Conservation (phyloP, 2,329 filamentous ascomycete species). For the Elsinoe perseae region DNA sequence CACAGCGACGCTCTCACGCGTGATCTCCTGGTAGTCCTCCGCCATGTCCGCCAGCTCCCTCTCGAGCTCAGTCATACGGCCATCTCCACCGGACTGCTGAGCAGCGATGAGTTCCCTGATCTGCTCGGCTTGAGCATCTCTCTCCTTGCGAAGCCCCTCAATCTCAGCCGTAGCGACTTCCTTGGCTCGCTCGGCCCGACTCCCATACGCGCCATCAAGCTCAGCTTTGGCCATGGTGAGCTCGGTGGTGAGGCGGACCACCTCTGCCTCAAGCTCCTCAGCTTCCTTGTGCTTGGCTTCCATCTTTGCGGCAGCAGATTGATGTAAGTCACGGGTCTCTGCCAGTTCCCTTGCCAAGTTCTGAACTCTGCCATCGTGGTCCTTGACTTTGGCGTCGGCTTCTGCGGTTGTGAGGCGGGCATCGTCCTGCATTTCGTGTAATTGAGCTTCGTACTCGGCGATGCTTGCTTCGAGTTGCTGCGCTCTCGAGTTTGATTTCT, state of each 20-base stretch:
- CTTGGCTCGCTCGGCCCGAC: constrained; percentile 60
- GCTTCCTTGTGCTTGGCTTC: constrained; percentile 23
- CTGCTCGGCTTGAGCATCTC: constrained; percentile 30
- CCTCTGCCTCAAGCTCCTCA: constrained; percentile 50
- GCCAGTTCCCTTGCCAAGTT: constrained; percentile 21
- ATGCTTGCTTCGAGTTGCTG: constrained; percentile 27
- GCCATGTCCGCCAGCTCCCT: constrained; percentile 60
- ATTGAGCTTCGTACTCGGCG: constrained; percentile 28
- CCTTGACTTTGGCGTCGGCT: constrained; percentile 28
- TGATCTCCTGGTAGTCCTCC: constrained; percentile 62
- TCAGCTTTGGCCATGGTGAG: constrained; percentile 86
- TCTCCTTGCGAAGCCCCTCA: constrained; percentile 34
- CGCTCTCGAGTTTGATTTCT: constrained; percentile 26
- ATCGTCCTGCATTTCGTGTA: constrained; percentile 27
- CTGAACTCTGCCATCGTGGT: constrained; percentile 10
- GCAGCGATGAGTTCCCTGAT: constrained; percentile 34
- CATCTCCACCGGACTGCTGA: constrained; percentile 21
- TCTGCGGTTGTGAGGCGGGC: constrained; percentile 30
- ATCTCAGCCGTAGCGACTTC: constrained; percentile 50
- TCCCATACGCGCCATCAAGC: constrained; percentile 88
- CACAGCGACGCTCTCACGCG: constrained; percentile 60
- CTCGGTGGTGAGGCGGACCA: constrained; percentile 63
- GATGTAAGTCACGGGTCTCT: constrained; percentile 20
- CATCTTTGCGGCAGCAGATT: constrained; percentile 23
- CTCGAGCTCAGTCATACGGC: constrained; percentile 45